These are phyloP conservation scores for Aquanectria penicillioides DNA, from an alignment of 2,329 filamentous ascomycete species.

Conservation along the genomic window DNA sequence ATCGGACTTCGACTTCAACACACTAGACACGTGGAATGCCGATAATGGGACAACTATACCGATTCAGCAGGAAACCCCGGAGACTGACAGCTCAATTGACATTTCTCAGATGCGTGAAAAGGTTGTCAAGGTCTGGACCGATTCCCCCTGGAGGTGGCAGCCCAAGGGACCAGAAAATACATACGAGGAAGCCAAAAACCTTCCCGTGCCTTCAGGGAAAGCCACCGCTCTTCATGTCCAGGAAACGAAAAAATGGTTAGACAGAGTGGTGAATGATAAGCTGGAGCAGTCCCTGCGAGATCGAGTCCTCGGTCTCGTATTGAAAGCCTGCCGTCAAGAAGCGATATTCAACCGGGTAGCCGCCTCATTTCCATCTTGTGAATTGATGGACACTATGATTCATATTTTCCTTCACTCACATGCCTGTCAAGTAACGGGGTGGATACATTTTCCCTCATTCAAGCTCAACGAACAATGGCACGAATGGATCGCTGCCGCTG, in stretches of 20 bases:
- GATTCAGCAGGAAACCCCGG: slow-evolving; percentile 35
- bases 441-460: slow-evolving; percentile 71
- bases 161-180: slow-evolving; percentile 56
- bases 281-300: slow-evolving; percentile 64
- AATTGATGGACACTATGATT: slow-evolving; percentile 68
- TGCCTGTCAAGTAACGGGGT: slow-evolving; percentile 65
- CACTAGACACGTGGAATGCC: slow-evolving; percentile 60
- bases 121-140: slow-evolving; percentile 59
- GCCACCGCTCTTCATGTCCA: slow-evolving; percentile 51
- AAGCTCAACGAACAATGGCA: slow-evolving; percentile 64
- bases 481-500: slow-evolving; percentile 68
- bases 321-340: slow-evolving; percentile 65
- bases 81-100: slow-evolving; percentile 52
- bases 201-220: slow-evolving; percentile 55
- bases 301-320: slow-evolving; percentile 70
- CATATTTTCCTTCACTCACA: slow-evolving; percentile 69
- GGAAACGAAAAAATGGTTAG: slow-evolving; percentile 48
- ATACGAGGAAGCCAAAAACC: slow-evolving; percentile 56
- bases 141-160: slow-evolving; percentile 62
- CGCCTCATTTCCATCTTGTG: slow-evolving; percentile 70
- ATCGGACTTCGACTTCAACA: slow-evolving; percentile 62
- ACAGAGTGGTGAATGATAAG: slow-evolving; percentile 55
- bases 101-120: slow-evolving; percentile 58
- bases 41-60: slow-evolving; percentile 46
- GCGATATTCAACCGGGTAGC: slow-evolving; percentile 62